Base-by-base conservation (phyloP, 148 eudicot species). In the Heliamphora exappendiculata region DNA sequence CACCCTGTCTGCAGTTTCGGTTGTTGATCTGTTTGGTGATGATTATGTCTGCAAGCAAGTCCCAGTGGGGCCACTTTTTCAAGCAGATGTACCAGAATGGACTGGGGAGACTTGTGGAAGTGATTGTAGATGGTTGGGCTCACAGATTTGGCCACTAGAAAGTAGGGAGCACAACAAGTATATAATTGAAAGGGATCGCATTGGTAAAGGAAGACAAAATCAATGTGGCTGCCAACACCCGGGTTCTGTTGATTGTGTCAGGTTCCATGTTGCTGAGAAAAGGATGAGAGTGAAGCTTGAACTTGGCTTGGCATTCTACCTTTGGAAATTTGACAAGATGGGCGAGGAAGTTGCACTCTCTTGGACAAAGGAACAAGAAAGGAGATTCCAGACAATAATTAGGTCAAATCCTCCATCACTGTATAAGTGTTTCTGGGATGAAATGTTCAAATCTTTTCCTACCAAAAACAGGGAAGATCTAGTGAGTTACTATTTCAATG, bases 401-500 rank as follows among this genome's bases (percentile, higher is more conserved):
- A 79, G 76, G 85, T 85, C 86, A 31, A 92, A 88, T 76, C 92
- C 90, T 26, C 78, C 36, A 16, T 88, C 92, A n/a, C 55, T 72
- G 16, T 83, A 74, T 7, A 85, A 86, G 79, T 76, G 78, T 73
- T 90, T 94, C 37, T 90, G 93, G 97, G 83, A 76, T 41, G 83
- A 85, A 55, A 68, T 94, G 72, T 53, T 68, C 28, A 82, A 78
- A 73, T 60, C 22, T 36, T 82, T 94, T 71, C 88, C 85, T 12
- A 64, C 51, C 19, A 92, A 87, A 75, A 82, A 72, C 34, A 86
- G 88, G 79, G 84, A 80, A 37, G 91, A 87, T 33, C 84, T 84
- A 55, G 98, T 94, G 53, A 89, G 88, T 80, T 94, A 90, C 85
- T 94, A 90, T 78, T 92, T 78, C 51, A 94, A 90, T 69, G 97